Evolutionary conservation across 148 eudicot genomes (phyloP), one percentile per base, ranked within the genome.

Genomic region (Rhododendron molle): DNA sequence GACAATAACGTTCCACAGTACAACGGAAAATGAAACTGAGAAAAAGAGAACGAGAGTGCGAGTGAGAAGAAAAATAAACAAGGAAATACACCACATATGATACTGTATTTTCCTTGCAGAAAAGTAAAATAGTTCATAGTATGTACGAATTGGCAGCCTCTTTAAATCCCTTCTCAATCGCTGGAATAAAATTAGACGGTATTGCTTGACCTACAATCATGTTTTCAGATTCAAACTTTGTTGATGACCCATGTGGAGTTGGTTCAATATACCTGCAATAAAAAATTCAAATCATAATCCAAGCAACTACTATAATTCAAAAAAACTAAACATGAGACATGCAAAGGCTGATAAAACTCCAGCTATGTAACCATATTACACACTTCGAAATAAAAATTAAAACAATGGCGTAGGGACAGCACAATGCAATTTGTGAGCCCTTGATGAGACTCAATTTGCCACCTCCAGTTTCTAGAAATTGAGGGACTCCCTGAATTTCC

Each of bases 111-210:
- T 71, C 76, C 80, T 32, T 34, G 26, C 13, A 72, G 32, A 83
- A 49, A 80, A 60, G 43, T 28, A 69, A 43, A 30, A 46, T 28
- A 83, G 69, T 38, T 14, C 26, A 16, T 6, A n/a, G 77, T 18
- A 91, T 96, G 90, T 83, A 97, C 99, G 98, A 95, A 89, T 97
- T 97, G 83, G 98, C 98, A 83, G 99, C 99, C 88, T 97, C 99
- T 87, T 69, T 97, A 82, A 97, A 97, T 44, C 99, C 99, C 92
- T 97, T 97, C 89, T 97, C 99, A 86, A 97, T 97, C 83, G 98
- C 96, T 89, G 98, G 98, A 85, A 97, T 89, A 88, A 93, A 97
- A 84, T 91, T 92, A 87, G 98, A 92, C 18, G 99, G 99, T 49
- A 97, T 90, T 36, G 98, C 95, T 93, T 95, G 98, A 73, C 99